Evolutionary conservation across 768 basidiomycete species (phyloP).

Genomic region (Kwoniella newhampshirensis): DNA sequence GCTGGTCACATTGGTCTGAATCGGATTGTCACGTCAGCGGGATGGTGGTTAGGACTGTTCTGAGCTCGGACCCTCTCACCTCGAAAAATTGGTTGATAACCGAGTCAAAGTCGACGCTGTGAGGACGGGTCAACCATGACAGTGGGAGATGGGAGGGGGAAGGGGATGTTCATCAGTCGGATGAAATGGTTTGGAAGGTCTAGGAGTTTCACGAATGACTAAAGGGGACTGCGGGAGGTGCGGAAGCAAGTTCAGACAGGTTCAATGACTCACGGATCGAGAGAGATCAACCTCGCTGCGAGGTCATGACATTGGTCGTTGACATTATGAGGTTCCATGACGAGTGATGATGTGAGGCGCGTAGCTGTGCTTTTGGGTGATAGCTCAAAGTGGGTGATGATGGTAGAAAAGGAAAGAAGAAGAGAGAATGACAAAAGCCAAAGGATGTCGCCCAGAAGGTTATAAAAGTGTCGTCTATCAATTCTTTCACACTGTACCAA

Average conservation of each 20-base stretch:
- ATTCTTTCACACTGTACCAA: too few relatives aligned
- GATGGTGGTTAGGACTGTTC: background rate
- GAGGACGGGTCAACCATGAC: background rate
- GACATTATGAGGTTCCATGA: slow-evolving; percentile 28
- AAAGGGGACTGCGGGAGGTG: too few relatives aligned
- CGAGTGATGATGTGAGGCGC: background rate
- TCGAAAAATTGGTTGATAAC: slow-evolving; percentile 41
- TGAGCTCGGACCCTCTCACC: slow-evolving; percentile 15
- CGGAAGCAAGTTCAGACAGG: background rate
- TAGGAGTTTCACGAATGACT: too few relatives aligned
- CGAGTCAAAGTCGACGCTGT: slow-evolving; percentile 32
- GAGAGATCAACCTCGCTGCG: slow-evolving; percentile 29
- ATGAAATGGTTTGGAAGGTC: too few relatives aligned
- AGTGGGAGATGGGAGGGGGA: background rate
- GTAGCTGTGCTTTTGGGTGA: too few relatives aligned
- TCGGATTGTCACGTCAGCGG: background rate
- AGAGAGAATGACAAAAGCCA: too few relatives aligned
- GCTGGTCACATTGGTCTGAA: slow-evolving; percentile 23
- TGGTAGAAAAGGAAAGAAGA: too few relatives aligned
- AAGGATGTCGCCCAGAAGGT: too few relatives aligned
- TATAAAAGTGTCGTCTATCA: too few relatives aligned
- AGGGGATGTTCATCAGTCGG: too few relatives aligned
- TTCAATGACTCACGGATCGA: slow-evolving; percentile 33
- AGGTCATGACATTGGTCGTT: slow-evolving; percentile 19
- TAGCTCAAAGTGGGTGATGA: too few relatives aligned